Evolutionary conservation across 192 early-diverging fungal genomes (phyloP), one percentile per base, ranked within the genome.

Genomic region (Thoreauomyces humboldtii): DNA sequence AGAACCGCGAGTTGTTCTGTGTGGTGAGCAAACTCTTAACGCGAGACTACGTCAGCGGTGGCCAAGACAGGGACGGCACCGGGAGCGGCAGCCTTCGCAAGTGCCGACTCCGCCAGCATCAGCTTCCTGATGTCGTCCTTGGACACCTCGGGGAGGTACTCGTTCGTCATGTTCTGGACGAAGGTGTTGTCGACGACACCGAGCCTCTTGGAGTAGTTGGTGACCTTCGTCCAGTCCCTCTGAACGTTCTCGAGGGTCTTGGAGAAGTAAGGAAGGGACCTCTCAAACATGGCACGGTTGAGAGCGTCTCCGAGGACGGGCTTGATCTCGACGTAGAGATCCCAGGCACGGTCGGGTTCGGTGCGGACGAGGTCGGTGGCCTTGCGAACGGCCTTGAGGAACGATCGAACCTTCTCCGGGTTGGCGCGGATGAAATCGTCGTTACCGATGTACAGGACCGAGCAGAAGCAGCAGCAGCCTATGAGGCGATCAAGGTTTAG

Each of bases 221-320:
- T 83, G 9, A 87, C 85, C 67, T 87, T 87, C 64, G 76, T 76
- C 85, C 85, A 87, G 59, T 85, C 83, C 19, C 85, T 77, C 42
- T 77, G 75, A 5, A 87, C 81, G 58, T 86, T 86, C 73, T 68
- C 53, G 21, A 63, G 42, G 21, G 48, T 56, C 46, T 36, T 45
- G 15, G 85, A 87, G 69, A 87, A 84, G 76, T 86, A 87, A 22
- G 74, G 72, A 68, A 85, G 75, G 4, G 79, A 82, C 19, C 85
- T 71, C 38, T 86, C 76, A 62, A 73, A 87, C 66, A 87, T 87
- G 63, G 81, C 80, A 55, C 77, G 73, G 69, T 87, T 78, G 37
- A 83, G 56, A 6, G 64, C 65, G 38, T 54, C 63, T 42, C 69
- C 67, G 69, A 87, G 76, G 31, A 75, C 65, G 11, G 85, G 85